Base-by-base conservation (phyloP, 106 monocot genomes). In the Agapanthus africanus region DNA sequence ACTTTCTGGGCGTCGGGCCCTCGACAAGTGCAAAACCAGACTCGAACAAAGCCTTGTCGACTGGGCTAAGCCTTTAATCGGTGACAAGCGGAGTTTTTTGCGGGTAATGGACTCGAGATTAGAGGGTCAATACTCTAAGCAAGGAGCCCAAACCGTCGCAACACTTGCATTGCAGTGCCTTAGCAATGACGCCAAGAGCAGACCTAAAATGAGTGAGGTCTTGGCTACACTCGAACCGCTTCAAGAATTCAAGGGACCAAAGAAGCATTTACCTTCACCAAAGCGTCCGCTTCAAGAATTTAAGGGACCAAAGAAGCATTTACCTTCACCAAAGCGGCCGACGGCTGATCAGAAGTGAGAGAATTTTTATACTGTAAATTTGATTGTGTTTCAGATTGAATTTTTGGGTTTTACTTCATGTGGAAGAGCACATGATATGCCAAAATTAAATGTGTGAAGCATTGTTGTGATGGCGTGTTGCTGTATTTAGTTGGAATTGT, bases 131-230 rank as follows among this genome's bases (percentile, higher is more conserved):
- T 97, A 97, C 44, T 84, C 91, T 0, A 89, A 89, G 65, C 88
- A 91, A 63, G 88, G 80, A 11, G 86, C 91, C 1, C 61, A 82
- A 8, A 61, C 63, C 4, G 76, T 97, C 14, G 86, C 91, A 9
- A 71, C 40, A 19, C 71, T 97, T 7, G 95, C 86, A 3, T 64
- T 75, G 40, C 73, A 79, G 60, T 97, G 95, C 73, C 59, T 89
- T 18, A 47, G 44, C 63, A 73, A 49, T 16, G 88, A 91, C 13
- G 66, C 95, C 19, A 91, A 84, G 67, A 56, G 66, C 54, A 74
- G 91, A 32, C 95, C 95, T 9, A 66, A 54, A 9, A 95, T 95
- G 91, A 82, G 85, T 0, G 79, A 95, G 35, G 88, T 95, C n/a
- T 54, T 88, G 30, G 78, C 69, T 30, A 47, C 62, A 2, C 86